Conservation (phyloP, 73 alveolate species). For the Tetrahymena malaccensis region DNA sequence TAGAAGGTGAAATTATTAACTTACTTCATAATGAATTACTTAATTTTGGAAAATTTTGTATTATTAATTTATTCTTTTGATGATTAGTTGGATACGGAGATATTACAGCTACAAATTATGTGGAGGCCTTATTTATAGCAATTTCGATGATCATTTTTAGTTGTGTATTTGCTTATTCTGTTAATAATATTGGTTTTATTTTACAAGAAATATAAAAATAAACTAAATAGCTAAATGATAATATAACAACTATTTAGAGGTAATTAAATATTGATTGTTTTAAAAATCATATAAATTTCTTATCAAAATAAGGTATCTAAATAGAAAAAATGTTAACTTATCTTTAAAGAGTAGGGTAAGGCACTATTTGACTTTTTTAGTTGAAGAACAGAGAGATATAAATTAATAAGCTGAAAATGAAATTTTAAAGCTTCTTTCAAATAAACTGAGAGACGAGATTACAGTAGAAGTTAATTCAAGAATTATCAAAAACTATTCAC, state of each 20-base stretch:
- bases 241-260: background rate
- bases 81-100: conserved; percentile 79
- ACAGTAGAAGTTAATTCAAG: background rate
- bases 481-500: too few relatives aligned
- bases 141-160: conserved; percentile 66
- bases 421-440: background rate
- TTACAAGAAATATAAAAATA: conserved; percentile 4
- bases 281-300: background rate
- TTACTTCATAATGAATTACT: too few relatives aligned
- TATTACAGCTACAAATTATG: conserved; percentile 48
- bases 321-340: background rate
- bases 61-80: too few relatives aligned
- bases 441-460: background rate
- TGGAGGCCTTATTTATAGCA: conserved; percentile 54
- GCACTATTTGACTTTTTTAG: background rate
- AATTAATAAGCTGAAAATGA: background rate
- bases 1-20: too few relatives aligned
- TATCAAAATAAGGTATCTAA: background rate
- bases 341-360: background rate
- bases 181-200: conserved; percentile 24
- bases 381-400: background rate
- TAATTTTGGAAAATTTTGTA: too few relatives aligned
- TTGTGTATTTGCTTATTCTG: conserved; percentile 31
- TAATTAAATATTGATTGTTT: background rate
- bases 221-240: background rate